Evolutionary conservation across 164 flowering plant species (phyloP).

Genomic region (Chimonanthus praecox): DNA sequence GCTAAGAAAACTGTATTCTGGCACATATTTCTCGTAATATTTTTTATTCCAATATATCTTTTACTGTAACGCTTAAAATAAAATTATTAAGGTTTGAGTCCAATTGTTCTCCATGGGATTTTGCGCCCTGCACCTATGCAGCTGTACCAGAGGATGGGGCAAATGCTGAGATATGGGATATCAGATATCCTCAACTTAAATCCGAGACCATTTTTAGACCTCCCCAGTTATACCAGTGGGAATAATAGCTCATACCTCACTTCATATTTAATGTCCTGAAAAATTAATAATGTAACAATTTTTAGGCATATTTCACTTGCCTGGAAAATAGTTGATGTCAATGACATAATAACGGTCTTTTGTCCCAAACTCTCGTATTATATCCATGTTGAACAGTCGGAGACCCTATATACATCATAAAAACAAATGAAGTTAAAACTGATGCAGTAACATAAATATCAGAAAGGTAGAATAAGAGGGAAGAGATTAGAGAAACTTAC

Average conservation of each 20-base stretch:
- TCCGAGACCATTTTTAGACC: neutral
- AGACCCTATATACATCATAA: slow-evolving; percentile 55
- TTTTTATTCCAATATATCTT: too few relatives aligned
- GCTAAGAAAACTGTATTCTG: too few relatives aligned
- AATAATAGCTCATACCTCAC: too few relatives aligned
- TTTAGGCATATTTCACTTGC: slow-evolving; percentile 27
- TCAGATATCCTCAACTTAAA: neutral
- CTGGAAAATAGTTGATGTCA: slow-evolving; percentile 95
- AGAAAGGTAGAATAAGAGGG: neutral
- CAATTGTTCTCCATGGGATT: too few relatives aligned
- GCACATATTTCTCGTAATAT: too few relatives aligned
- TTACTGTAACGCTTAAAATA: too few relatives aligned
- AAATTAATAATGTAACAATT: neutral
- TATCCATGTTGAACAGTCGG: slow-evolving; percentile 80
- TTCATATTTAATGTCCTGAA: too few relatives aligned
- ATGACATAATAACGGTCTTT: slow-evolving; percentile 74
- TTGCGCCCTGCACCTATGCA: too few relatives aligned
- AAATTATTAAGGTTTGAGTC: too few relatives aligned
- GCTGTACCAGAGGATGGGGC: neutral
- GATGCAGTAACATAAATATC: neutral
- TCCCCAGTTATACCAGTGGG: neutral
- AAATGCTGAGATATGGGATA: neutral
- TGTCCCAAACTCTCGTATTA: slow-evolving; percentile 72
- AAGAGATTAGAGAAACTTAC: slow-evolving; percentile 25
- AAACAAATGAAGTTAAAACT: neutral